Percentiles rank a stretch among this genome's conserved stretches.
These are phyloP conservation scores for Colletotrichum cordylinicola DNA, from an alignment of 2,329 filamentous ascomycete genomes.

Conservation along the genomic window DNA sequence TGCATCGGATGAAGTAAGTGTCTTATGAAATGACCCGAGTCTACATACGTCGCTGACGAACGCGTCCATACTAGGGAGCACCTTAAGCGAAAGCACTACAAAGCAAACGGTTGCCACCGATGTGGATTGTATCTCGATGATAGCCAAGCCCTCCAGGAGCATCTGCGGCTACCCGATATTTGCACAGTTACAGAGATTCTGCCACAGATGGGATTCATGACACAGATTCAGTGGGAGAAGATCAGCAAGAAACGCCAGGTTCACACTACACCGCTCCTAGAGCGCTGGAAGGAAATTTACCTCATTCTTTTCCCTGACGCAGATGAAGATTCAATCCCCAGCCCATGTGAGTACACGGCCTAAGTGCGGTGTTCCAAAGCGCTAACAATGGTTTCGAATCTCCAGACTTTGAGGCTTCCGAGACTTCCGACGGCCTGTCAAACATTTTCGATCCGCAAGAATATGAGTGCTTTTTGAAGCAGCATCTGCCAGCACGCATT, in stretches of 20 bases:
- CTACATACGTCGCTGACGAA: too few species aligned
- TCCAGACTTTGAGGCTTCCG: background rate
- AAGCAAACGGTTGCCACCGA: background rate
- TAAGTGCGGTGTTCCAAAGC: too few species aligned
- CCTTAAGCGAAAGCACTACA: background rate
- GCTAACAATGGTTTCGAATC: background rate
- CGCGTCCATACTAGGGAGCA: background rate
- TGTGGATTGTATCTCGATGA: background rate
- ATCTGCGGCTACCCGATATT: background rate
- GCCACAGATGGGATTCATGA: background rate
- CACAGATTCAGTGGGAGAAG: background rate
- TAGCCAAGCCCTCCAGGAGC: background rate
- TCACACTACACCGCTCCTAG: fast-evolving
- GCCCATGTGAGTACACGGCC: background rate
- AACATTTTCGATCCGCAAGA: background rate
- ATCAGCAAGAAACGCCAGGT: background rate
- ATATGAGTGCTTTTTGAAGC: background rate
- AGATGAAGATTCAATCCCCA: background rate
- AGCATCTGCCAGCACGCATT: background rate
- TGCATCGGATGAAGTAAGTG: background rate
- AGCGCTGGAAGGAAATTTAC: background rate
- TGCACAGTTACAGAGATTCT: background rate
- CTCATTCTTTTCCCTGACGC: background rate
- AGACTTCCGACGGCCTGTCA: background rate
- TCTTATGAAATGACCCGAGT: too few species aligned